Base-by-base conservation (phyloP, 129 eudicot species). In the Flaveria sonorensis region DNA sequence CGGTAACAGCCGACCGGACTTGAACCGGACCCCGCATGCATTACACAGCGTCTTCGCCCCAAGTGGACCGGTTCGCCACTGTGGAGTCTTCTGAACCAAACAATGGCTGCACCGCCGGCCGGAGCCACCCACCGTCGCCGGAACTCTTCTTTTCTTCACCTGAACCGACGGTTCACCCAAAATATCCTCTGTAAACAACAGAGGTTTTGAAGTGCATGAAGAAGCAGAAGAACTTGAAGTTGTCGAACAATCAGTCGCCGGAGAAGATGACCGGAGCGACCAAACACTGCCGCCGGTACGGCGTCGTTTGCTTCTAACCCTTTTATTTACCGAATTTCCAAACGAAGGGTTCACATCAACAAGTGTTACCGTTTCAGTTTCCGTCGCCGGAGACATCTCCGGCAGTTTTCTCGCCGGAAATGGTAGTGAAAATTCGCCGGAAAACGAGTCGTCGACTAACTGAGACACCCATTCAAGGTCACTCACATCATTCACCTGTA, bases 41-140 rank as follows among this genome's bases (percentile, higher is more conserved):
- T 93, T 93, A 63, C 98, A 93, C 8, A 93, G 87, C 19, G 98
- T 93, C 72, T 93, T 93, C 36, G 96, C 70, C 10, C 98, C 98
- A 14, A 83, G 83, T 10, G 98, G 98, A 10, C 98, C 98, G 76
- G 96, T 83, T 76, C 98, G 85, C 98, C 98, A 93, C 81, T 93
- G 98, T 7, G 98, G 98, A 32, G 98, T 93, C 83, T 93, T 93
- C 72, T 89, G 89, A 7, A 88, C 96, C 3, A 76, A 73, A 52
- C 96, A 90, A 56, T 90, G 96, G 61, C 85, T 84, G 77, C 96
- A 90, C 53, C 91, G 81, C 81, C 93, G 75, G 24, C 76, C 85
- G 24, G 68, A 66, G 5, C 43, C 57, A 24, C 39, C 42, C 16
- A 62, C 43, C 72, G 64, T 32, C 70, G 77, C 81, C 76, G 46